These are phyloP conservation scores for Yarrowia porcina DNA, from an alignment of 805 yeast species.

Conservation along the genomic window DNA sequence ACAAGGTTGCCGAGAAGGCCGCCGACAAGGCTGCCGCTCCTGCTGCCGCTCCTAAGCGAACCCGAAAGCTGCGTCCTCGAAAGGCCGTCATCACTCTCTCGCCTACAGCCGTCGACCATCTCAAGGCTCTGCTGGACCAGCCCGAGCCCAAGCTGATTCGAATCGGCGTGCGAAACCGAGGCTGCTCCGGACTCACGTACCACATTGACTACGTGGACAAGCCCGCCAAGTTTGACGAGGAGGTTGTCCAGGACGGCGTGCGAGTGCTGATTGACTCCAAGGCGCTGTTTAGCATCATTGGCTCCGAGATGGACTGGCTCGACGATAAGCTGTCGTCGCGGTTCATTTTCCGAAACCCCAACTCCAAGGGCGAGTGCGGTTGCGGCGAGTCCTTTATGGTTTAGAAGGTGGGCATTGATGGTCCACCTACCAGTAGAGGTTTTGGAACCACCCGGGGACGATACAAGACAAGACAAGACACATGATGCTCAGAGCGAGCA, in stretches of 20 bases:
- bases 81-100: slow-evolving; percentile 85
- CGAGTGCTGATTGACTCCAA: slow-evolving; percentile 91
- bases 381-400: slow-evolving; percentile 99
- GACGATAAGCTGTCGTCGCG: slow-evolving; percentile 87
- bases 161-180: slow-evolving; percentile 92
- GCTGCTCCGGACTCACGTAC: slow-evolving; percentile 93
- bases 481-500: neutral
- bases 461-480: slow-evolving; percentile 1
- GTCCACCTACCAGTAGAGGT: too few species aligned
- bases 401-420: too few species aligned
- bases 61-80: slow-evolving; percentile 70
- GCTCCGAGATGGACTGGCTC: slow-evolving; percentile 97
- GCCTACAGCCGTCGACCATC: slow-evolving; percentile 70
- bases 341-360: slow-evolving; percentile 92
- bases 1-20: too few species aligned
- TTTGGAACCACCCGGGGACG: too few species aligned
- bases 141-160: slow-evolving; percentile 83
- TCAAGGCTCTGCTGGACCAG: slow-evolving; percentile 61
- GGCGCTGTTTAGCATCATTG: slow-evolving; percentile 91
- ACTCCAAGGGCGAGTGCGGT: slow-evolving; percentile 96
- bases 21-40: slow-evolving; percentile 26
- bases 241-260: slow-evolving; percentile 87
- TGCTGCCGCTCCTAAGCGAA: slow-evolving; percentile 39
- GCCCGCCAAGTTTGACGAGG: slow-evolving; percentile 95
- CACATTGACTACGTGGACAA: slow-evolving; percentile 82